A percentile compares a stretch with the other conserved stretches of the same genome.
Evolutionary conservation across 2,329 filamentous ascomycete species (phyloP).

Genomic region (Calycina marina): DNA sequence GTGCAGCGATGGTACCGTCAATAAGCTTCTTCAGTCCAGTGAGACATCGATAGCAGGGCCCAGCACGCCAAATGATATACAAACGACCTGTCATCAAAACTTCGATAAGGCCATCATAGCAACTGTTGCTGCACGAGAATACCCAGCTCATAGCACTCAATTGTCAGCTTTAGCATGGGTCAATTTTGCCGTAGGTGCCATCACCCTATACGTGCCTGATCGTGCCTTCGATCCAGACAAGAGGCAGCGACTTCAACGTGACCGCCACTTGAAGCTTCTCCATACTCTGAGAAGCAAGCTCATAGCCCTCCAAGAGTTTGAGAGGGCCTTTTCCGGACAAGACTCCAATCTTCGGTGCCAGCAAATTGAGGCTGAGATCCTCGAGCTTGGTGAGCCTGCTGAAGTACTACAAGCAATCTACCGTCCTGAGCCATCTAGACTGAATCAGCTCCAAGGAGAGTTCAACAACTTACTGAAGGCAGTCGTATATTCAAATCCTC

Average conservation of each 20-base stretch:
- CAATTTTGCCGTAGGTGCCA: slow-evolving; percentile 56
- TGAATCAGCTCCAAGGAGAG: slow-evolving; percentile 64
- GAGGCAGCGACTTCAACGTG: slow-evolving; percentile 48
- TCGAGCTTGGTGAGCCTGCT: slow-evolving; percentile 50
- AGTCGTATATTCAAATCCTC: slow-evolving; percentile 13
- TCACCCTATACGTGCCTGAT: slow-evolving; percentile 75
- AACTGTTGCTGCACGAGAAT: slow-evolving; percentile 19
- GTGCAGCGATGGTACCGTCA: not conserved
- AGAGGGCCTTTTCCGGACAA: slow-evolving; percentile 53
- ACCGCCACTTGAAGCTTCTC: slow-evolving; percentile 41
- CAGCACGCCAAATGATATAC: slow-evolving; percentile 5
- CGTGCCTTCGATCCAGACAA: slow-evolving; percentile 71
- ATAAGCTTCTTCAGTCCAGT: not conserved
- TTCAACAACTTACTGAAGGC: slow-evolving; percentile 59
- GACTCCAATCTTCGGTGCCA: slow-evolving; percentile 50
- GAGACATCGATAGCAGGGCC: not conserved
- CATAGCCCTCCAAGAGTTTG: slow-evolving; percentile 47
- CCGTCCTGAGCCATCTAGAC: slow-evolving; percentile 52
- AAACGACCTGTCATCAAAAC: slow-evolving; percentile 20
- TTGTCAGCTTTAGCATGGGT: slow-evolving; percentile 53
- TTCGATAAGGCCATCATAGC: slow-evolving; percentile 23
- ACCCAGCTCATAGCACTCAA: slow-evolving; percentile 16
- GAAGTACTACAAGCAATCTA: slow-evolving; percentile 51
- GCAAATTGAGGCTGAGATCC: slow-evolving; percentile 46
- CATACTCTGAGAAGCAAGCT: slow-evolving; percentile 40